Base-by-base conservation (phyloP, 169 alveolate genomes). In the Theileria sp. region DNA sequence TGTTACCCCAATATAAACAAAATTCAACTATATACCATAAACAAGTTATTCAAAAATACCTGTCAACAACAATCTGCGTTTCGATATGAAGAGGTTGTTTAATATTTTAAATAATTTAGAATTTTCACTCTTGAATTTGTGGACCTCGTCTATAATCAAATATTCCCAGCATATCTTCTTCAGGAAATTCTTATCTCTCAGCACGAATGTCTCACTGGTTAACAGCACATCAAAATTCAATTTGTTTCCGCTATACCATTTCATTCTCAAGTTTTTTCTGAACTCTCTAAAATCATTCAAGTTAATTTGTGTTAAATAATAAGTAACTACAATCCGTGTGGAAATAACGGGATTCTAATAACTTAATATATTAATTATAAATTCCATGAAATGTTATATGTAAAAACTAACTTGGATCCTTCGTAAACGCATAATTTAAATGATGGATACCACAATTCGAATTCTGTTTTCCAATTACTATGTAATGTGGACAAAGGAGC, bases 141-240 rank as follows among this genome's bases (percentile, higher is more conserved):
- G 98, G 30, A 98, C 99, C 88, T 97, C 99, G 89, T 98, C 99
- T 51, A 98, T 94, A 9, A 98, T 96, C 94, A 97, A 93, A 71
- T 97, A 98, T 70, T 95, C 94, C 98, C 99, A 97, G 83, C 92
- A 94, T 1, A 94, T 93, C 87, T 94, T 94, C 32, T 93, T 93
- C 73, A 97, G 92, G 54, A 92, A 92, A 50, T 91, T 92, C 85
- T 95, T 96, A 81, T 97, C 99, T 66, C 93, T 90, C n/a, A 95
- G 95, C 12, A 95, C 93, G 65, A 97, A 87, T 65, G 96, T 95
- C 76, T 96, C 96, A 1, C 98, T 95, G 32, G 99, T 96, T 26
- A 97, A 90, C 44, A 96, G 92, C 15, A 96, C 97, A 87, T 97
- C 98, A 80, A 95, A 95, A 38, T 68, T 92, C 13, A 93, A 62